Percentiles rank a stretch among this genome's conserved stretches.
Conservation (phyloP, 345 rosid genomes). For the Combretum micranthum region DNA sequence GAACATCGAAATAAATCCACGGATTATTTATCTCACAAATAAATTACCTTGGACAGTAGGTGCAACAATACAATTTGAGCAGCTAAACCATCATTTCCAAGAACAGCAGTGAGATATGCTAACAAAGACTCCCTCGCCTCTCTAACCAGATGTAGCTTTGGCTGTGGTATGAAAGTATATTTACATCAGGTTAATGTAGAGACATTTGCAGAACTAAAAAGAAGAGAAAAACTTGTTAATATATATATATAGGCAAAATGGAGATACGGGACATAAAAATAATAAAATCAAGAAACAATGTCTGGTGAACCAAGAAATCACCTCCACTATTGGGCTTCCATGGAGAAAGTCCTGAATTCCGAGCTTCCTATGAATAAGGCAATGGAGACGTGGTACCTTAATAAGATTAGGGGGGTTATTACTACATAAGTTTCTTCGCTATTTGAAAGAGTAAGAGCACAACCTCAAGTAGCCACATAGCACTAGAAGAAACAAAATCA, state of each 20-base stretch:
- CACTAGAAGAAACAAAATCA: too few relatives aligned
- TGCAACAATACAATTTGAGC: constrained; percentile 69
- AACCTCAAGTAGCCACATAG: too few relatives aligned
- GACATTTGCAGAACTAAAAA: neutral
- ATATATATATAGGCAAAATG: too few relatives aligned
- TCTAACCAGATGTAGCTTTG: constrained; percentile 45
- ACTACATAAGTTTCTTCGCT: neutral
- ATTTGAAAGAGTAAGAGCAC: neutral
- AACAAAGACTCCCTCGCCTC: constrained; percentile 57
- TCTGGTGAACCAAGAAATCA: constrained; percentile 12
- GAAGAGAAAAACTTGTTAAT: neutral
- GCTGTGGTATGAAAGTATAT: constrained; percentile 30
- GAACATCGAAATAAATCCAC: neutral
- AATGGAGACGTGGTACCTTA: constrained; percentile 86
- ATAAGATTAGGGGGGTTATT: constrained; percentile 8
- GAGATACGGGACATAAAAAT: too few relatives aligned
- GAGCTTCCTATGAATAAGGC: constrained; percentile 77
- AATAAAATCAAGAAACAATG: neutral
- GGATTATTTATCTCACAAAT: neutral
- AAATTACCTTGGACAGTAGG: constrained; percentile 66
- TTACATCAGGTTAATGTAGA: neutral
- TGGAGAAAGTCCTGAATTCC: constrained; percentile 49
- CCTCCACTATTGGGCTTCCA: constrained; percentile 50
- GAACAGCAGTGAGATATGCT: constrained; percentile 57
- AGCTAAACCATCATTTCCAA: constrained; percentile 75